These are phyloP conservation scores for Elaeis guineensis DNA, from an alignment of 176 grass and related monocot genomes.

Conservation along the genomic window DNA sequence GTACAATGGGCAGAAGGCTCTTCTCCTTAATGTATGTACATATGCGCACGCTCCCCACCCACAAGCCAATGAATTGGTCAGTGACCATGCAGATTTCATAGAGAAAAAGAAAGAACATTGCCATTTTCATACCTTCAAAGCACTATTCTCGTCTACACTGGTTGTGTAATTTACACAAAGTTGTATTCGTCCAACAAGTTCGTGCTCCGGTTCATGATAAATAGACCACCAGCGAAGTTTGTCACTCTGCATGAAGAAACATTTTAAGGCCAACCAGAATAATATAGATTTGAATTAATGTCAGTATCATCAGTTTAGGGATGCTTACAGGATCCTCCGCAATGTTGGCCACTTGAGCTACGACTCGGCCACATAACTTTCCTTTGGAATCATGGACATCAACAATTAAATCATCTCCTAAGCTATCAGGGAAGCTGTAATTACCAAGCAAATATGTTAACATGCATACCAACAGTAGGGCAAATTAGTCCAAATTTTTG, in stretches of 20 bases:
- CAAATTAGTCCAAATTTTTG: too few relatives aligned
- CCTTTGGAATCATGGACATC: conserved; percentile 91
- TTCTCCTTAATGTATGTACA: too few relatives aligned
- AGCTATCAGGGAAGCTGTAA: conserved; percentile 98
- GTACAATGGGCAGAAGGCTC: too few relatives aligned
- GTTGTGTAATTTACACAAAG: conserved; percentile 72
- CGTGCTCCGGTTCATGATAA: conserved; percentile 79
- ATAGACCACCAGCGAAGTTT: conserved; percentile 96
- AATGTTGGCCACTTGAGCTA: conserved; percentile 88
- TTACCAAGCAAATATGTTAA: conserved; percentile 14
- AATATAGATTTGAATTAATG: too few relatives aligned
- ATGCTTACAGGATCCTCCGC: conserved; percentile 76
- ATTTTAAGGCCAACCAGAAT: not conserved
- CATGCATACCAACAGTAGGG: not conserved
- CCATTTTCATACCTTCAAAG: conserved; percentile 60
- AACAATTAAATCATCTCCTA: conserved; percentile 91
- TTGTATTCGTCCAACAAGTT: conserved; percentile 87
- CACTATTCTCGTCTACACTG: conserved; percentile 69
- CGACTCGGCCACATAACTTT: conserved; percentile 63
- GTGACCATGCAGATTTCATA: too few relatives aligned
- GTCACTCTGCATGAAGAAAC: conserved; percentile 50
- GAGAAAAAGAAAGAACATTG: not conserved
- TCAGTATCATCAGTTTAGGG: not conserved
- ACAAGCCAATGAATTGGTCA: too few relatives aligned
- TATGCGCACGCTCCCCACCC: too few relatives aligned